These are phyloP conservation scores for Aspergillus sclerotioniger DNA, from an alignment of 495 filamentous ascomycete species.

Conservation along the genomic window DNA sequence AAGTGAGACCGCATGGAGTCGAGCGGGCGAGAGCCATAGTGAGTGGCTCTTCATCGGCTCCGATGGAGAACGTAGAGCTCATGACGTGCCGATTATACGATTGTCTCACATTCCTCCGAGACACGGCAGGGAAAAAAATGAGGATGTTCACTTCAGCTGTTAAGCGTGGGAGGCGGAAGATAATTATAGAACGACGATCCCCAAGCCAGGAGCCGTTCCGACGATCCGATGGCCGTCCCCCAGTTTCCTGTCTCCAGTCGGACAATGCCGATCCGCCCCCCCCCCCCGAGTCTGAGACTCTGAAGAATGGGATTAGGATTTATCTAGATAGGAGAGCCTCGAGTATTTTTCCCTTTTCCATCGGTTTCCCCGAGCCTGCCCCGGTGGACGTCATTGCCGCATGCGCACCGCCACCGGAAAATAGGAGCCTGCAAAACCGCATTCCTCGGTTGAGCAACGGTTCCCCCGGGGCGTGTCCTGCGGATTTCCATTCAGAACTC, in stretches of 20 bases:
- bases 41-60: background rate
- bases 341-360: no score
- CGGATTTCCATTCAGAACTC: background rate
- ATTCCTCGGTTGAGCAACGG: background rate
- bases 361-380: no score
- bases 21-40: background rate
- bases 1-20: background rate
- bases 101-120: conserved; percentile 1
- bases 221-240: no score
- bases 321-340: no score
- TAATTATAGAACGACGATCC: no score
- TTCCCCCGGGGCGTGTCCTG: background rate
- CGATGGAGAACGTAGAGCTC: background rate
- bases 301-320: background rate
- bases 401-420: background rate
- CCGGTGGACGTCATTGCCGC: background rate
- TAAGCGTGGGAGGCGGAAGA: no score
- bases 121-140: background rate
- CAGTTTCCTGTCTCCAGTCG: no score
- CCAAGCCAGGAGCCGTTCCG: no score
- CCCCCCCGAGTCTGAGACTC: background rate
- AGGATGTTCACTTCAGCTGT: no score
- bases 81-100: background rate
- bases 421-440: no score
- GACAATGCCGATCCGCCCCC: no score